Base-by-base conservation (phyloP, 345 rosid species). In the Raphanus sativus region DNA sequence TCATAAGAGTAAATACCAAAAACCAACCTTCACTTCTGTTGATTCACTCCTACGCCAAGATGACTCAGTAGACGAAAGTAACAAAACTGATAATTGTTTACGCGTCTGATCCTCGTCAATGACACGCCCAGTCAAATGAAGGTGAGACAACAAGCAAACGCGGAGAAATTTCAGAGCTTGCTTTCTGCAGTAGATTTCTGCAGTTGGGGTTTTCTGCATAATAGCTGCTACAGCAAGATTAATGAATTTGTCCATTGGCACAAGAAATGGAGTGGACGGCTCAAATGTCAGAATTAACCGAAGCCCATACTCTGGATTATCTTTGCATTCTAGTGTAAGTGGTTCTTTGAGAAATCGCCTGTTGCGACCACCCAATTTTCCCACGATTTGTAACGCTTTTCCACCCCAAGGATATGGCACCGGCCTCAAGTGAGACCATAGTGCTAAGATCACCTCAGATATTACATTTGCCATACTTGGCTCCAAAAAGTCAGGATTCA, bases 291-390 rank as follows among this genome's bases (percentile, higher is more conserved):
- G 90, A 84, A 94, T 89, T 83, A 94, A 83, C 54, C 99, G 98
- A 75, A 94, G 94, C 58, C 98, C 98, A 73, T 94, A 96, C 82
- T 94, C 99, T 42, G 98, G 97, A 63, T 95, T 91, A 84, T 95
- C 99, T 83, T 91, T 92, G 88, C 97, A 95, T 77, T 95, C 99
- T 50, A 95, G 96, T 64, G 96, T 88, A 68, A 95, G 91, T 34
- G 99, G 98, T 80, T 92, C 98, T 85, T 95, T 92, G 68, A 95
- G 94, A 85, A 95, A 95, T 42, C 97, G 88, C 69, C 99, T 85
- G 65, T 95, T 95, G 65, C 96, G 98, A 80, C 98, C 99, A 79
- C 99, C 99, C 84, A 95, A 84, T 81, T 95, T 95, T 76, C 99
- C 99, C 62, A 95, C 96, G 40, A 95, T 89, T 83, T 90, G 99